Base-by-base conservation (phyloP, 345 rosid species). In the Syzygium aqueum region DNA sequence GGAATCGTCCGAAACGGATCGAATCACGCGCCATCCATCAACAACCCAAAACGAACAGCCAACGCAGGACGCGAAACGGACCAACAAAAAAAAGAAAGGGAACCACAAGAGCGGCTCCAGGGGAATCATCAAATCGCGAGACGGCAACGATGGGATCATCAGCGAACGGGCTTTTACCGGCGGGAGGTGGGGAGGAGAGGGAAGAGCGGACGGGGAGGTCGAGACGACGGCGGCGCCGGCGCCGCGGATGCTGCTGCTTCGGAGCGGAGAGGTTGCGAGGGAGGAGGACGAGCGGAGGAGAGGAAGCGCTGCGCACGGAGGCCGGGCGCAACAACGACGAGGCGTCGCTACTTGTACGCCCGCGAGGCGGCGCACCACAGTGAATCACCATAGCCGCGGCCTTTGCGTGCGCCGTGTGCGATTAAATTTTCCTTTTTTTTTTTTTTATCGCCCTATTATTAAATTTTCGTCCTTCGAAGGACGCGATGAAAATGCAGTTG, bases 91-190 rank as follows among this genome's bases (percentile, higher is more conserved):
- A 1, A 22, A 3, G 37, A 40, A 33, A 11, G n/a, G 65, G 43
- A 19, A 23, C n/a, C 10, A 27, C 11, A 8, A 10, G 63, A 57
- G 63, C 28, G 63, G 25, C 14, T 50, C n/a, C 27, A 12, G 25
- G 63, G 63, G 63, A 23, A 25, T 57, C 63, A 6, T 25, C 63
- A 4, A 4, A 57, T 25, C 63, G 27, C 63, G 11, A 57, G n/a
- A 23, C 2, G 23, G 25, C 37, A 73, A 0, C 82, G 49, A 59
- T 28, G 21, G 11, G 49, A 0, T 6, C 46, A 5, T 43, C 46
- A 43, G 46, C 46, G 46, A 43, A 43, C 46, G 46, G 46, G 46
- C 7, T 6, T 43, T 37, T 73, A 37, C 82, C 82, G 25, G 82
- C 37, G 37, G 49, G 21, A 37, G 23, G 82, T 37, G 8, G 49